phyloP scores from a whole-genome alignment of 1,284 basidiomycete genomes.

The Trichosporon asahii region DNA sequence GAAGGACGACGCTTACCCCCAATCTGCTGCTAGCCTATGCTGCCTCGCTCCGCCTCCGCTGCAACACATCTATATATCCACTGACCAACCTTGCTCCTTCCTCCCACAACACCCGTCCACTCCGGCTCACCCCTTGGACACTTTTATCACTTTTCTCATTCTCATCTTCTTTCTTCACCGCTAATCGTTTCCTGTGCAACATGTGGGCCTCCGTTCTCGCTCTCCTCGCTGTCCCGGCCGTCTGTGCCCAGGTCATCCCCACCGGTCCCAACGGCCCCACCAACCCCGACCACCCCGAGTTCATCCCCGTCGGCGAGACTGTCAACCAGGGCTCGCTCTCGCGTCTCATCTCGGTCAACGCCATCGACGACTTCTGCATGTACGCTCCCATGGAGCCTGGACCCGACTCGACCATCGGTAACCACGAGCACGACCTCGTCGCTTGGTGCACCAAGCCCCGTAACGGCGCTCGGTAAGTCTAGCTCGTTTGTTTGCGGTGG shows the following conservation, averaged over 20 bases:
- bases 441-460: conserved; percentile 47
- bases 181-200: neutral
- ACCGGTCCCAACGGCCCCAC: conserved; percentile 48
- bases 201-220: conserved; percentile 13
- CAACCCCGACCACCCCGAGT: conserved; percentile 45
- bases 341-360: conserved; percentile 47
- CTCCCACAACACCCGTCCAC: neutral
- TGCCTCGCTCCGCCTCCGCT: neutral
- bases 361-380: conserved; percentile 50
- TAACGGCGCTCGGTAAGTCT: conserved; percentile 35
- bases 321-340: conserved; percentile 49
- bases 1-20: neutral
- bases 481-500: neutral
- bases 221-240: conserved; percentile 13
- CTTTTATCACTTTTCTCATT: neutral
- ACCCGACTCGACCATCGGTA: conserved; percentile 40
- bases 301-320: conserved; percentile 35
- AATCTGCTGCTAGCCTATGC: neutral
- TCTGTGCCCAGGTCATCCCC: conserved; percentile 39
- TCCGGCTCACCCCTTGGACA: neutral
- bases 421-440: conserved; percentile 43
- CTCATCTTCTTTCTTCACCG: neutral
- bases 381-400: conserved; percentile 41
- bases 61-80: neutral
- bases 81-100: neutral